Evolutionary conservation across 805 yeast species (phyloP), one percentile per base, ranked within the genome.

Genomic region (Zygoascus ofunaensis): DNA sequence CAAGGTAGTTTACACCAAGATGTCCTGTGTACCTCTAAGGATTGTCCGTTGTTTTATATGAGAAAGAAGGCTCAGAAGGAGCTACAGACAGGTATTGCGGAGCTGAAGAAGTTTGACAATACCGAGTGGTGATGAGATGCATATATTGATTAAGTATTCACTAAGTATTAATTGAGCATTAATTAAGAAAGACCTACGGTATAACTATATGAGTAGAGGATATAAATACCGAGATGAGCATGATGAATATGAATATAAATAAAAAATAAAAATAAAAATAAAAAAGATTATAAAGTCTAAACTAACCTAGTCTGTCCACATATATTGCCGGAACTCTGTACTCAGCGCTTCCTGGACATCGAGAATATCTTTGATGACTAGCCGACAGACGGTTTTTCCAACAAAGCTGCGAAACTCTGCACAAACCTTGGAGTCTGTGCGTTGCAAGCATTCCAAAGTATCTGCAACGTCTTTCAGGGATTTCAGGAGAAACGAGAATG

Each of bases 41-140:
- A 92, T 63, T 92, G 99, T 66, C 96, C 97, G 1, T 92, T 92
- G 32, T 92, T 92, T 58, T 92, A 92, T 62, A 92, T 92, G 98
- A 73, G 99, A 58, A 89, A 77, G 63, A 82, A 82, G 58, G 83
- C 81, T 5, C 90, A 82, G 56, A 83, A 82, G 60, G 94, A 84
- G 55, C 73, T 80, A 5, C 60, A 65, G 28, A 69, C 69, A 33
- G 81, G 79, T 45, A 66, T 77, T 5, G 61, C 60, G 22, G 90
- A 84, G 55, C 59, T 84, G 48, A 65, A 63, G 21, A 77, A 79
- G 58, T 83, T 87, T 79, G 84, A 82, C 49, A 67, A 70, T 19
- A 60, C 61, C 5, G 60, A 47, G 15, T 59, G 64, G 64, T 59
- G 37, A 26, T 17, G 14, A 10, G 32, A 33, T 37, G n/a, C n/a